Conservation (phyloP, 2,329 filamentous ascomycete species). For the Pestalotiopsis sp. region DNA sequence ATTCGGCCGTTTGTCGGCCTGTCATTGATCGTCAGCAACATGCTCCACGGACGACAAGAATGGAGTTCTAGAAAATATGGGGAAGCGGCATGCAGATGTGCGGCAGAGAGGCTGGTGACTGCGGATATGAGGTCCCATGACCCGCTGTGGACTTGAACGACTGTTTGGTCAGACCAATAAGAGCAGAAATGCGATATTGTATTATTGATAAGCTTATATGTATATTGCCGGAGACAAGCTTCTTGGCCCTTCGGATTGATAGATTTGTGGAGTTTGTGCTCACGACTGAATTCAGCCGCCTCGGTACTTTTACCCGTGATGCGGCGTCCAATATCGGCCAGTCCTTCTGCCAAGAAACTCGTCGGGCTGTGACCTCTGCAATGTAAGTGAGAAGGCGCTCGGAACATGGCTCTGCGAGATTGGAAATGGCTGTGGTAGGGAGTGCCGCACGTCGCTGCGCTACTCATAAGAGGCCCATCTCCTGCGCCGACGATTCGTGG, state of each 20-base stretch:
- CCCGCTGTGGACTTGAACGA: not conserved
- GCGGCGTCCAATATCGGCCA: not conserved
- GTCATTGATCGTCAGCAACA: not conserved
- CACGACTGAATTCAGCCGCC: slow-evolving; percentile 13
- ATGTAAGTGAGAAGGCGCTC: not conserved
- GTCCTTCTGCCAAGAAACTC: not conserved
- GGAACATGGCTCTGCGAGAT: not conserved
- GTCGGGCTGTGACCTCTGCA: not conserved
- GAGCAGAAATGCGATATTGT: not conserved
- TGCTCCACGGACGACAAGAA: not conserved
- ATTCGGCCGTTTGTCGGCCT: not conserved
- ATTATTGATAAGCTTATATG: not conserved
- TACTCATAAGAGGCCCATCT: not conserved
- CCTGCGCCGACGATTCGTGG: not conserved
- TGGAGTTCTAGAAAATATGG: not conserved
- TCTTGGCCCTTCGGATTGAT: not conserved
- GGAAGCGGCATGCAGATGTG: not conserved
- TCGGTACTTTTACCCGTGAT: slow-evolving; percentile 6
- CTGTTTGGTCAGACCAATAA: not conserved
- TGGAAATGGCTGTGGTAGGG: not conserved
- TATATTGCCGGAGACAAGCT: not conserved
- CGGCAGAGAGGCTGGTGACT: not conserved
- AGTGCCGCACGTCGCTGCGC: not conserved
- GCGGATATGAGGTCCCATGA: not conserved
- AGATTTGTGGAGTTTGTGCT: not conserved